Conservation (phyloP, 129 eudicot species). For the Arctium lappa region DNA sequence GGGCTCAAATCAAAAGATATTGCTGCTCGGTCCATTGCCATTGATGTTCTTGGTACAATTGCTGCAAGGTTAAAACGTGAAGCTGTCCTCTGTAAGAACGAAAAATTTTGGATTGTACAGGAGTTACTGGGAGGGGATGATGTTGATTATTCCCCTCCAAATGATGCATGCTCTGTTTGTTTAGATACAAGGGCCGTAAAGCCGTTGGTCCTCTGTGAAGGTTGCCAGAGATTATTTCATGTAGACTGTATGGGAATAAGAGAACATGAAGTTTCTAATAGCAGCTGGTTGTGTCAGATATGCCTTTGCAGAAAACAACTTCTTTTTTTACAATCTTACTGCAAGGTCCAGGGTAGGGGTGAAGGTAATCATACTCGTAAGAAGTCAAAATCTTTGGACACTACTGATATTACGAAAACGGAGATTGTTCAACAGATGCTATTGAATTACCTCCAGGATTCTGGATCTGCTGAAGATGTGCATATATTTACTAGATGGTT, state of each 20-base stretch:
- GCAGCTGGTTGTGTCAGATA: constrained; percentile 62
- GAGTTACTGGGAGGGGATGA: constrained; percentile 48
- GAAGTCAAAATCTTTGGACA: constrained; percentile 42
- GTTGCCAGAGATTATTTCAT: constrained; percentile 73
- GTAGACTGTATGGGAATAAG: constrained; percentile 75
- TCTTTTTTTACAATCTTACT: constrained; percentile 57
- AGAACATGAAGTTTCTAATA: constrained; percentile 59
- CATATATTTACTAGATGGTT: constrained; percentile 88
- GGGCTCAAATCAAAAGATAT: constrained; percentile 90
- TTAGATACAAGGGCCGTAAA: constrained; percentile 53
- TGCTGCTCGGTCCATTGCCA: constrained; percentile 80
- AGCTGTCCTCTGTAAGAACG: constrained; percentile 63
- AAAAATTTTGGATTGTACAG: constrained; percentile 77
- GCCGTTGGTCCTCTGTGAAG: constrained; percentile 60
- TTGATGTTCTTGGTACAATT: constrained; percentile 89
- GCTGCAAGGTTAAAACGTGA: constrained; percentile 96
- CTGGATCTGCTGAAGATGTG: constrained; percentile 74
- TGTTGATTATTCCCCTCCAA: constrained; percentile 31
- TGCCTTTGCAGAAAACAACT: constrained; percentile 80
- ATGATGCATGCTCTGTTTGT: constrained; percentile 76
- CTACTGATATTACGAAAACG: constrained; percentile 42
- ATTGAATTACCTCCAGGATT: constrained; percentile 78
- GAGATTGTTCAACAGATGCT: constrained; percentile 94
- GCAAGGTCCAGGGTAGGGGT: constrained; percentile 55
- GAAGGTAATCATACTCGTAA: constrained; percentile 40